These are phyloP conservation scores for Zymoseptoria brevis DNA, from an alignment of 2,329 filamentous ascomycete genomes.

Conservation along the genomic window DNA sequence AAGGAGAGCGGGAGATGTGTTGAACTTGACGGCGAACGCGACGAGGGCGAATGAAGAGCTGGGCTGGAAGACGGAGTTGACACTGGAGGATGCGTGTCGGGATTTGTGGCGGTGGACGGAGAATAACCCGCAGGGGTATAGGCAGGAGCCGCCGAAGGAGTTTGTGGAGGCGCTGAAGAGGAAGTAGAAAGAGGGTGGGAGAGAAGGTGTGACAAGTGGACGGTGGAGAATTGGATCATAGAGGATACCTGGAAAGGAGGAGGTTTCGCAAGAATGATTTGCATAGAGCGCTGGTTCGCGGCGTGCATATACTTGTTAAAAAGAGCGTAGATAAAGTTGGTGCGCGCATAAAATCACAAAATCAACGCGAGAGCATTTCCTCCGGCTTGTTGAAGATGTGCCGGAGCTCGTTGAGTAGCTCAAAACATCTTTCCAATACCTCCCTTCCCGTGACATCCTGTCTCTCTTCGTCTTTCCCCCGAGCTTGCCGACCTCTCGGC, in stretches of 20 bases:
- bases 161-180: constrained; percentile 53
- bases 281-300: background rate
- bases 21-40: constrained; percentile 91
- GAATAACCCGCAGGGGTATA: constrained; percentile 94
- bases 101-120: constrained; percentile 96
- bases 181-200: constrained; percentile 10
- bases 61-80: constrained; percentile 82
- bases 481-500: background rate
- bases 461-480: no score
- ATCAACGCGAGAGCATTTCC: background rate
- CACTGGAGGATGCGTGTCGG: constrained; percentile 84
- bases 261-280: background rate
- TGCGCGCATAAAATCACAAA: background rate
- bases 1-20: constrained; percentile 78
- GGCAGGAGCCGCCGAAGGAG: constrained; percentile 79
- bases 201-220: background rate
- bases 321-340: background rate
- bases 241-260: background rate
- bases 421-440: no score
- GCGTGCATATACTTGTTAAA: background rate
- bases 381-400: background rate
- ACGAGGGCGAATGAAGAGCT: constrained; percentile 80
- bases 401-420: background rate
- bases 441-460: no score
- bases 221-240: background rate